Evolutionary conservation across 805 yeast genomes (phyloP).

Genomic region (Torulaspora indica): DNA sequence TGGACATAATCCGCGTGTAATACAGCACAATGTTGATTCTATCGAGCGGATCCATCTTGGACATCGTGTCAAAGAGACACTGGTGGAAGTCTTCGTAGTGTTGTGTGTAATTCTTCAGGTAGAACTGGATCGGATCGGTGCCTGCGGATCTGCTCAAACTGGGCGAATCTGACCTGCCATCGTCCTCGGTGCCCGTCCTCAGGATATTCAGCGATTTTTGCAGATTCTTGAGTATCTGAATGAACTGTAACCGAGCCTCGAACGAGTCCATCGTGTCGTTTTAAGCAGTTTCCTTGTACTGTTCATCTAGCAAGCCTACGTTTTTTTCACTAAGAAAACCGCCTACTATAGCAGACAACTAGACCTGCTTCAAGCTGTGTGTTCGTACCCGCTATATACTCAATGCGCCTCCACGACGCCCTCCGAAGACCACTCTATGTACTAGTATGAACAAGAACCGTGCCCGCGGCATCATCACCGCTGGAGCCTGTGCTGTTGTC

Average conservation of each 20-base stretch:
- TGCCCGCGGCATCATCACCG: constrained; percentile 2
- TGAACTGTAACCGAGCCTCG: constrained; percentile 74
- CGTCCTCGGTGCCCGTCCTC: constrained; percentile 51
- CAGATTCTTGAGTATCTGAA: constrained; percentile 57
- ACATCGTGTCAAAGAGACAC: constrained; percentile 30
- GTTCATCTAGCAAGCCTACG: not conserved
- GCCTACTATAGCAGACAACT: not conserved
- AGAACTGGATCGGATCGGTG: constrained; percentile 31
- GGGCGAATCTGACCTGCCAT: constrained; percentile 35
- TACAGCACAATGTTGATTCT: constrained; percentile 29
- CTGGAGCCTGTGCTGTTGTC: constrained; percentile 1
- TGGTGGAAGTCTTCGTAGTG: constrained; percentile 36
- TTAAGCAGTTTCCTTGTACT: not conserved
- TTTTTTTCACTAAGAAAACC: constrained; percentile 3
- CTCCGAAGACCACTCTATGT: not conserved
- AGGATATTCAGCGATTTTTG: constrained; percentile 44
- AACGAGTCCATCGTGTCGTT: constrained; percentile 68
- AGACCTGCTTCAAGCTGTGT: too few species aligned
- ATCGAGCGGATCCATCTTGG: constrained; percentile 33
- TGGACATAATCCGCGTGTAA: constrained; percentile 27
- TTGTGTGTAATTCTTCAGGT: constrained; percentile 26
- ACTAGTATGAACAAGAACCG: constrained; percentile 5
- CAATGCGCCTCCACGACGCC: not conserved
- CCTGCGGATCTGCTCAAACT: constrained; percentile 19
- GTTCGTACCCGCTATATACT: not conserved